Percentiles rank a stretch among this genome's conserved stretches.
These are phyloP conservation scores for Rhododendron ovatum DNA, from an alignment of 148 eudicot species.

Conservation along the genomic window DNA sequence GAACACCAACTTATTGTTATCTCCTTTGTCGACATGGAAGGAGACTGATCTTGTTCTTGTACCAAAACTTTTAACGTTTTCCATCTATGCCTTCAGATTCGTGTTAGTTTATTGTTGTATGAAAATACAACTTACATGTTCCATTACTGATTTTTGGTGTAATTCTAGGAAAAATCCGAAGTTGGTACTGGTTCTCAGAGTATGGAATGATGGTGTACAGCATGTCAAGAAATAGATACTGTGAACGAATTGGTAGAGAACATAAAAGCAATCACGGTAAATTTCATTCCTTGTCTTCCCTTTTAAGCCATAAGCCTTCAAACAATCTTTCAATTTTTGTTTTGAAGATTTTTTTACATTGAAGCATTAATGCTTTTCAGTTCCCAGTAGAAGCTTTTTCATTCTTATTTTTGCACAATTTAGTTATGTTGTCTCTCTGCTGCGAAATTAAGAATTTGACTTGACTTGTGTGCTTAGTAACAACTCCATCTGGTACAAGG, in stretches of 20 bases:
- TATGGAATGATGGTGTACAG: slow-evolving; percentile 77
- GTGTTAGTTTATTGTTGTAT: slow-evolving; percentile 1
- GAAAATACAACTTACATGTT: neutral
- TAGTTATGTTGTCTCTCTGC: neutral
- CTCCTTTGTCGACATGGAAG: neutral
- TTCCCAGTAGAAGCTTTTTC: neutral
- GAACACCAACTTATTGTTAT: neutral
- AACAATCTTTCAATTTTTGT: neutral
- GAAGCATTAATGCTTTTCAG: neutral
- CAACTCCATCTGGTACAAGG: neutral
- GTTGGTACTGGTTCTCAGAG: slow-evolving; percentile 98
- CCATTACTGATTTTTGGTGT: neutral
- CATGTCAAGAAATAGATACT: slow-evolving; percentile 85
- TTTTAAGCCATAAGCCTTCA: neutral
- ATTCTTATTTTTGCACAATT: neutral
- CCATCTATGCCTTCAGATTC: slow-evolving; percentile 3
- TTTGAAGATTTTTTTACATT: neutral
- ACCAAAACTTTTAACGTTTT: neutral
- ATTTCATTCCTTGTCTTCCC: slow-evolving; percentile 1
- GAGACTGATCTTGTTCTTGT: neutral
- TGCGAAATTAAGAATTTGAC: neutral
- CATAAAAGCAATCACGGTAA: slow-evolving; percentile 97
- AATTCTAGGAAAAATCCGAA: slow-evolving; percentile 73
- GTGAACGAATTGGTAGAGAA: slow-evolving; percentile 91
- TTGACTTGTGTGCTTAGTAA: neutral